Conservation (phyloP, 1,284 basidiomycete genomes). For the Lentinula novae-zelandiae region DNA sequence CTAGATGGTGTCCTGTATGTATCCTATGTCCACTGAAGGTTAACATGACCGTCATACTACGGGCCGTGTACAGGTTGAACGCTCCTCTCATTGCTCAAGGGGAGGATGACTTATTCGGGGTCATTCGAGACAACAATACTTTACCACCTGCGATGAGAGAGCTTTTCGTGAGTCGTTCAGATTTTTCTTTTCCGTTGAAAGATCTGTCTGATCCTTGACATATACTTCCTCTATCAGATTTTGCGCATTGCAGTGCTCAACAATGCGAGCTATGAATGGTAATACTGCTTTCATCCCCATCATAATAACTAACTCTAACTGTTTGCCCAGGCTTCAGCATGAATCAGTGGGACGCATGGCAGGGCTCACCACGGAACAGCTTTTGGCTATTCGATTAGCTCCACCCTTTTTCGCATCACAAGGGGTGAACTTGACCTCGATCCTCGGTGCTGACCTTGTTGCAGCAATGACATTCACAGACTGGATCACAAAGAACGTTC, state of each 20-base stretch:
- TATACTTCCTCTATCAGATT: slow-evolving; percentile 17
- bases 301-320: background rate
- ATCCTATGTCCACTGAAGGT: background rate
- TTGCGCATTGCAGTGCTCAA: slow-evolving; percentile 27
- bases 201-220: background rate
- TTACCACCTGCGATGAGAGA: slow-evolving; percentile 29
- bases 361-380: slow-evolving; percentile 35
- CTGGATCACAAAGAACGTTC: slow-evolving; percentile 32
- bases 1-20: slow-evolving; percentile 31
- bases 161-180: slow-evolving; percentile 22
- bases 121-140: slow-evolving; percentile 28
- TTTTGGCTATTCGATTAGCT: slow-evolving; percentile 31
- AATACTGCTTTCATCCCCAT: background rate
- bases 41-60: background rate
- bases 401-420: slow-evolving; percentile 23
- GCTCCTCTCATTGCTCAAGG: slow-evolving; percentile 27
- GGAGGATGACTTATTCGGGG: slow-evolving; percentile 29
- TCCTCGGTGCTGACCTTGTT: slow-evolving; percentile 26
- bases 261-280: slow-evolving; percentile 28
- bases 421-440: slow-evolving; percentile 13
- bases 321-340: slow-evolving; percentile 32
- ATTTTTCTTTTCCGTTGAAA: background rate
- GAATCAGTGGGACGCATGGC: slow-evolving; percentile 35
- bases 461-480: slow-evolving; percentile 37
- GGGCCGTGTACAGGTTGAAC: slow-evolving; percentile 23